A percentile compares a stretch with the other conserved stretches of the same genome.
phyloP scores from a whole-genome alignment of 371 early-diverging fungal species.

The Mucor indicus region DNA sequence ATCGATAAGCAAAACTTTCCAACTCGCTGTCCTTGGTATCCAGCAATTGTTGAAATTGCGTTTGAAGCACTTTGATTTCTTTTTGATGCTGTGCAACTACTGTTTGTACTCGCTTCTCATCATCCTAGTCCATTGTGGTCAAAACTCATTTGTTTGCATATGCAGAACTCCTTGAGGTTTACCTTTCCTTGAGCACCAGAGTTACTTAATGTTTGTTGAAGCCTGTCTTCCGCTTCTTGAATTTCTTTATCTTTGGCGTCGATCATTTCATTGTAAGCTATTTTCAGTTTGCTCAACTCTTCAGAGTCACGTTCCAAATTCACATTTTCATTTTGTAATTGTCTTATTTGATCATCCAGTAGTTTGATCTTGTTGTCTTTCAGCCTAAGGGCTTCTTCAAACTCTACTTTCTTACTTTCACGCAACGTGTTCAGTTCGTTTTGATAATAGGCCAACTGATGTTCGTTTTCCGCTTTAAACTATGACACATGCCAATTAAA shows the following conservation, averaged over 20 bases:
- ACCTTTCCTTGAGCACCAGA: conserved; percentile 6
- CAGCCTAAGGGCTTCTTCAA: too few species aligned
- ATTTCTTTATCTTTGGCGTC: conserved; percentile 39
- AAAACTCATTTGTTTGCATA: too few species aligned
- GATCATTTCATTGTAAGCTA: conserved; percentile 39
- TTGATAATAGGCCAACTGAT: too few species aligned
- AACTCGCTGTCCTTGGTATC: conserved; percentile 46
- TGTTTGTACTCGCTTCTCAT: conserved; percentile 27
- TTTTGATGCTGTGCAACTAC: conserved; percentile 43
- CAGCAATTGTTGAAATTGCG: conserved; percentile 39
- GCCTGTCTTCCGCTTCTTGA: conserved; percentile 31
- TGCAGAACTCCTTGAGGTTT: too few species aligned
- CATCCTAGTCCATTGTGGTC: conserved; percentile 9
- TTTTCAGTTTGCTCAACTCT: conserved; percentile 19
- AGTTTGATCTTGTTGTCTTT: too few species aligned
- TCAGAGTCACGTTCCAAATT: conserved; percentile 1
- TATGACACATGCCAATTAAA: too few species aligned
- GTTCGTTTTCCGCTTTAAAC: too few species aligned
- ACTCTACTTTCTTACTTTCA: too few species aligned
- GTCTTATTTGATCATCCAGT: too few species aligned
- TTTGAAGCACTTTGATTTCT: conserved; percentile 40
- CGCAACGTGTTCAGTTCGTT: too few species aligned
- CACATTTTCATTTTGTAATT: neutral
- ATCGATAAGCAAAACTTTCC: conserved; percentile 36
- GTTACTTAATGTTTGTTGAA: too few species aligned